Percentiles rank a stretch among this genome's conserved stretches.
Conservation (phyloP, 1,284 basidiomycete genomes). For the Ganoderma boninense region DNA sequence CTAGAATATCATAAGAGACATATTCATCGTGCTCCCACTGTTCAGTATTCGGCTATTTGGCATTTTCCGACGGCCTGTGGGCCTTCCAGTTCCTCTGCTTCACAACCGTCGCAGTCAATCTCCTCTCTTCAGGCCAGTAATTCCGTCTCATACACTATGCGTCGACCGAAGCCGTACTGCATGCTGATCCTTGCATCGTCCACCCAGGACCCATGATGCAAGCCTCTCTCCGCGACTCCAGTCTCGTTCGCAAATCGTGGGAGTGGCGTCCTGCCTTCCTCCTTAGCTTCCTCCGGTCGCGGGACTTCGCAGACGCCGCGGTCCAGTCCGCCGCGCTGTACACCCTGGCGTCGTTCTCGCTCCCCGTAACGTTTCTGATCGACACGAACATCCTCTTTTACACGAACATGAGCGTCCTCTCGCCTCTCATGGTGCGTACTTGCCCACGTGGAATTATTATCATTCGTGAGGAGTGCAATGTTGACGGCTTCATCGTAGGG, state of each 20-base stretch:
- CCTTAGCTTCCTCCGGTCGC: not conserved
- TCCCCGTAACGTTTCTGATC: not conserved
- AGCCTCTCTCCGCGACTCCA: not conserved
- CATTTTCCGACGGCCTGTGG: not conserved
- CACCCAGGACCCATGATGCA: not conserved
- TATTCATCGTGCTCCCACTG: not conserved
- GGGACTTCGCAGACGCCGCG: not conserved
- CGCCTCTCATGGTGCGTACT: constrained; percentile 2
- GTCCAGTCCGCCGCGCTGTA: not conserved
- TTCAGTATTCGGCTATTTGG: constrained; percentile 2
- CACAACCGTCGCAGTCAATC: not conserved
- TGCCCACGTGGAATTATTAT: too few species aligned
- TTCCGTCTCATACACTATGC: not conserved
- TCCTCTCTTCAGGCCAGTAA: not conserved
- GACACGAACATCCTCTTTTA: not conserved
- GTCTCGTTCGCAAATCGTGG: not conserved
- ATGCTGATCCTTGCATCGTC: not conserved
- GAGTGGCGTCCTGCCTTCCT: not conserved
- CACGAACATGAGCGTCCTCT: not conserved
- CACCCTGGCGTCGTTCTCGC: not conserved
- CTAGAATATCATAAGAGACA: too few species aligned
- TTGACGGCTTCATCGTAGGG: not conserved
- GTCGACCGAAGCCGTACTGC: not conserved
- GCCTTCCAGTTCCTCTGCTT: not conserved
- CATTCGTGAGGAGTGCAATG: too few species aligned